Conservation (phyloP, 768 basidiomycete species). For the Suillus placidus region DNA sequence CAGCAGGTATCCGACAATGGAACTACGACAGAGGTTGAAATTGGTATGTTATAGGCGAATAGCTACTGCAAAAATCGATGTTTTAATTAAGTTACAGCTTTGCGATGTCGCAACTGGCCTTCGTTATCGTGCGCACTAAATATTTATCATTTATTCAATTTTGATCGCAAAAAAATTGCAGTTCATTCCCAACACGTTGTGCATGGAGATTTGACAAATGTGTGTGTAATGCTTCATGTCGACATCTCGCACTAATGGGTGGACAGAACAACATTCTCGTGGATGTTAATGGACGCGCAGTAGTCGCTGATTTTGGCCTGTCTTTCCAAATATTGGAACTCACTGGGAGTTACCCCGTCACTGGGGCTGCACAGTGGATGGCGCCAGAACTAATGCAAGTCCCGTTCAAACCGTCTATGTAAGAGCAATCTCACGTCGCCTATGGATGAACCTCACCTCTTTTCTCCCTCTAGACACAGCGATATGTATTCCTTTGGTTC, state of each 20-base stretch:
- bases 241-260: not conserved
- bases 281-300: conserved; percentile 1
- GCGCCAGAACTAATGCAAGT: not conserved
- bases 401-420: not conserved
- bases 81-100: not conserved
- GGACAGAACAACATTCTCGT: not conserved
- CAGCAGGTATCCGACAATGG: not conserved
- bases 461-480: not conserved
- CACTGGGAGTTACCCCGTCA: not conserved
- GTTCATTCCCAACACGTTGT: not conserved
- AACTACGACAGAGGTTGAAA: not conserved
- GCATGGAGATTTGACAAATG: conserved; percentile 4
- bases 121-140: conserved; percentile 1
- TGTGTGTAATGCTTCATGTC: not conserved
- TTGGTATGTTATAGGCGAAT: not conserved
- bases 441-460: not conserved
- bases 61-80: not conserved
- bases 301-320: conserved; percentile 2
- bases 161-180: not conserved
- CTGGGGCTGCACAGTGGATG: not conserved
- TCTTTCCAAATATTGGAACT: not conserved
- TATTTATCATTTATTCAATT: not conserved
- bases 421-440: not conserved
- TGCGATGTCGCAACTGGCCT: not conserved
- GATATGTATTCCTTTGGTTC: conserved; percentile 7